Evolutionary conservation across 768 basidiomycete genomes (phyloP).

Genomic region (Pleurotus citrinopileatus): DNA sequence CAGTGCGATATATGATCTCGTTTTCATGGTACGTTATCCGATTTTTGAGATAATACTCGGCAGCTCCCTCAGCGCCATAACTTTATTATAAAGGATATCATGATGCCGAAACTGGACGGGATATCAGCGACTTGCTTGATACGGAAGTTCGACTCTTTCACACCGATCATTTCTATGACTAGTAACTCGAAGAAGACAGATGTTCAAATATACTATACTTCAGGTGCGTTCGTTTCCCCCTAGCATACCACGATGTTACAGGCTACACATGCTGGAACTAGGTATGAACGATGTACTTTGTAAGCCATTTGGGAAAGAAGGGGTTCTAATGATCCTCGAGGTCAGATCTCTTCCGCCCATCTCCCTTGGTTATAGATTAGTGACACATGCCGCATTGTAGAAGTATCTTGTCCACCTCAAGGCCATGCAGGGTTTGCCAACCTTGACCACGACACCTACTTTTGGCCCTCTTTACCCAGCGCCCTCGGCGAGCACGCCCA

Average conservation of each 20-base stretch:
- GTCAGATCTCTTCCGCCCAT: background rate
- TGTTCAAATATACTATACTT: conserved; percentile 7
- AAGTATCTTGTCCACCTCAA: conserved; percentile 7
- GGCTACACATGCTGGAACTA: too few species aligned
- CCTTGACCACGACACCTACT: background rate
- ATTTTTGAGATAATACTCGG: too few species aligned
- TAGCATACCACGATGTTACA: background rate
- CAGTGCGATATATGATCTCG: conserved; percentile 5
- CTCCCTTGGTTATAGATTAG: background rate
- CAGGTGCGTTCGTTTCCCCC: background rate
- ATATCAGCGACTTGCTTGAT: conserved; percentile 3
- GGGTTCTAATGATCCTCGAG: conserved; percentile 3
- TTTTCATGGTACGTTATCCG: conserved; percentile 7
- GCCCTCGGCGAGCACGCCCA: background rate
- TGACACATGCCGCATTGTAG: background rate
- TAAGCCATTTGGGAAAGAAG: conserved; percentile 4
- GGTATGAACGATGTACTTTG: conserved; percentile 7
- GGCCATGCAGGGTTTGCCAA: background rate
- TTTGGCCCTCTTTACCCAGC: background rate
- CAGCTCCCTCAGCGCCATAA: too few species aligned
- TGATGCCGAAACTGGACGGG: conserved; percentile 7
- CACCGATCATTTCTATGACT: conserved; percentile 8
- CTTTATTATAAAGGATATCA: conserved; percentile 5
- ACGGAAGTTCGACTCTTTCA: conserved; percentile 1
- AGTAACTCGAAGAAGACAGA: conserved; percentile 4